Percentiles rank a stretch among this genome's conserved stretches.
phyloP scores from a whole-genome alignment of 495 filamentous ascomycete species.

The Schizothecium vesticola region DNA sequence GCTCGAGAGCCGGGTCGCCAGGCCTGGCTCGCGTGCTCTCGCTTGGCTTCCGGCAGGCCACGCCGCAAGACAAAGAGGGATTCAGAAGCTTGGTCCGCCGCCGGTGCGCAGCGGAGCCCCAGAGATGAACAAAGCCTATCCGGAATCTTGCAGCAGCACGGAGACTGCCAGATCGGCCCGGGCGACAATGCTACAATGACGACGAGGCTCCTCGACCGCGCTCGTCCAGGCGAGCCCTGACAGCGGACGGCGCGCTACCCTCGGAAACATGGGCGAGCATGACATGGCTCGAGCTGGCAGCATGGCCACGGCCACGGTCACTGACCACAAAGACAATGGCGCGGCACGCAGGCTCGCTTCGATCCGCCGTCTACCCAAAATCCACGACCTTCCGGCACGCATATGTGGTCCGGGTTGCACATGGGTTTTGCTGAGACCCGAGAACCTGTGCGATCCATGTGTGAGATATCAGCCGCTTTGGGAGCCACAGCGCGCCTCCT shows the following conservation, averaged over 20 bases:
- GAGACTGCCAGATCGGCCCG: constrained; percentile 15
- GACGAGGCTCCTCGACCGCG: background rate
- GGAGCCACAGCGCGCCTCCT: background rate
- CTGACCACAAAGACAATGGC: constrained; percentile 9
- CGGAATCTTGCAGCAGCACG: constrained; percentile 20
- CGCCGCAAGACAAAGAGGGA: constrained; percentile 10
- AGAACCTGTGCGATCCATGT: constrained; percentile 20
- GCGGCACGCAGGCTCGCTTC: constrained; percentile 26
- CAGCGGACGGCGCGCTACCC: constrained; percentile 5
- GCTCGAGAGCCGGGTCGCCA: constrained; percentile 1
- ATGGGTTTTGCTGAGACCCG: constrained; percentile 24
- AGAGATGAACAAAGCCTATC: constrained; percentile 17
- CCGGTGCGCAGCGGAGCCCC: constrained; percentile 21
- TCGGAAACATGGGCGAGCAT: constrained; percentile 5
- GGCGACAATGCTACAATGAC: constrained; percentile 18
- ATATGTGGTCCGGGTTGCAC: constrained; percentile 18
- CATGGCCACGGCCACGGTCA: background rate
- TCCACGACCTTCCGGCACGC: constrained; percentile 21
- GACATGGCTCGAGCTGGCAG: background rate
- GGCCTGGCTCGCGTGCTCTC: background rate
- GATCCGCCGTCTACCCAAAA: constrained; percentile 25
- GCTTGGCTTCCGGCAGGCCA: background rate
- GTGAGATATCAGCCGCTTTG: constrained; percentile 21
- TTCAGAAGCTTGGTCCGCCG: constrained; percentile 18
- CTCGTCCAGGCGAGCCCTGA: background rate